Evolutionary conservation across 2,329 filamentous ascomycete species (phyloP).

Genomic region (Aspergillus sp.): DNA sequence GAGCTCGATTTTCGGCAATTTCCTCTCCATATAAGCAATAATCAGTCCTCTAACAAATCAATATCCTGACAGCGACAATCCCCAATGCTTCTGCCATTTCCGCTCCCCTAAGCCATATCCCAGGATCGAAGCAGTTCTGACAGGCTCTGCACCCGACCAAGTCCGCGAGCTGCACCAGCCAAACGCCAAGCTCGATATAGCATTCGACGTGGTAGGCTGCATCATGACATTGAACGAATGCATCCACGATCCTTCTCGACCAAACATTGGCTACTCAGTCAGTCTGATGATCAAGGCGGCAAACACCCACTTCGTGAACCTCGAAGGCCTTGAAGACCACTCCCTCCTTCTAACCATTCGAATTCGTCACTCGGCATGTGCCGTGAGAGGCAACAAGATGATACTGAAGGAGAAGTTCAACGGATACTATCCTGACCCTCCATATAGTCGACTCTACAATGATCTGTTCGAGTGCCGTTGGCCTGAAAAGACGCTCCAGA

Average conservation of each 20-base stretch:
- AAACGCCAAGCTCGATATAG: conserved; percentile 25
- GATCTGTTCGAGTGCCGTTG: conserved; percentile 21
- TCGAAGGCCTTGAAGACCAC: conserved; percentile 31
- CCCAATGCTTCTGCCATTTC: conserved; percentile 27
- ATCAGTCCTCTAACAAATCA: background rate
- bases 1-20: background rate
- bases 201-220: conserved; percentile 27
- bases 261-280: conserved; percentile 12
- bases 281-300: conserved; percentile 17
- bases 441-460: conserved; percentile 24
- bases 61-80: conserved; percentile 20
- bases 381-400: conserved; percentile 20
- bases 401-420: conserved; percentile 20
- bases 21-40: background rate
- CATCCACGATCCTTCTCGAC: conserved; percentile 13
- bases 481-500: conserved; percentile 22
- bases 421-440: conserved; percentile 21
- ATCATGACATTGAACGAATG: conserved; percentile 26
- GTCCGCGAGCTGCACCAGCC: conserved; percentile 19
- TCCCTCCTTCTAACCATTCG: conserved; percentile 29
- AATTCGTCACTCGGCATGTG: conserved; percentile 16
- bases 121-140: conserved; percentile 22
- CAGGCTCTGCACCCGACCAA: conserved; percentile 17
- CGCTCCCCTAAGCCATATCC: conserved; percentile 9
- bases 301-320: conserved; percentile 28